phyloP scores from a whole-genome alignment of 768 basidiomycete genomes.

The Collybia sp. region DNA sequence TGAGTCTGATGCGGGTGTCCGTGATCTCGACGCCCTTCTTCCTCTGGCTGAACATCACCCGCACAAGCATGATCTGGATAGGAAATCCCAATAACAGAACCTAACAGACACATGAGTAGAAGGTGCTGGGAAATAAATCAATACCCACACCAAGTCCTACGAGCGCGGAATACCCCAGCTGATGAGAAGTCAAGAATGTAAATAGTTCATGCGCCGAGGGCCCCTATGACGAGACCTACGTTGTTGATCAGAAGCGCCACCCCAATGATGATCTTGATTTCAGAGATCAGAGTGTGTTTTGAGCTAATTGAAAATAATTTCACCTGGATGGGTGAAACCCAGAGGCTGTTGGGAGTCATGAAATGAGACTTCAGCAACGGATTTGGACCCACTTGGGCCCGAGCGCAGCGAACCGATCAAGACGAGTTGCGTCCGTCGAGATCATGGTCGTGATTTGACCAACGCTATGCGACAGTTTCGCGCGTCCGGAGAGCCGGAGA shows the following conservation, averaged over 20 bases:
- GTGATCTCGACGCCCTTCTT: constrained; percentile 59
- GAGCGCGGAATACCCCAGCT: constrained; percentile 68
- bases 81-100: constrained; percentile 56
- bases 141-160: constrained; percentile 48
- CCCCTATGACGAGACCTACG: constrained; percentile 25
- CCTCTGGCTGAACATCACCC: constrained; percentile 47
- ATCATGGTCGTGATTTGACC: constrained; percentile 72
- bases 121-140: constrained; percentile 4
- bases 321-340: constrained; percentile 60
- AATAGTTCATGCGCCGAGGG: neutral
- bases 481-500: constrained; percentile 56
- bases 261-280: constrained; percentile 44
- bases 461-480: constrained; percentile 52
- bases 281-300: neutral
- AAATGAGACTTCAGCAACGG: neutral
- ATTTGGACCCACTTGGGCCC: constrained; percentile 31
- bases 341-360: constrained; percentile 30
- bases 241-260: constrained; percentile 58
- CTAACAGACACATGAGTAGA: constrained; percentile 14
- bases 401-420: constrained; percentile 44
- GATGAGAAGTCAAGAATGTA: neutral
- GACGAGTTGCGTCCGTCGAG: constrained; percentile 53
- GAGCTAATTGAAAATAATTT: neutral
- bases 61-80: constrained; percentile 47
- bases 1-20: constrained; percentile 60